phyloP scores from a whole-genome alignment of 192 early-diverging fungal genomes.

The Bifiguratus adelaidae region DNA sequence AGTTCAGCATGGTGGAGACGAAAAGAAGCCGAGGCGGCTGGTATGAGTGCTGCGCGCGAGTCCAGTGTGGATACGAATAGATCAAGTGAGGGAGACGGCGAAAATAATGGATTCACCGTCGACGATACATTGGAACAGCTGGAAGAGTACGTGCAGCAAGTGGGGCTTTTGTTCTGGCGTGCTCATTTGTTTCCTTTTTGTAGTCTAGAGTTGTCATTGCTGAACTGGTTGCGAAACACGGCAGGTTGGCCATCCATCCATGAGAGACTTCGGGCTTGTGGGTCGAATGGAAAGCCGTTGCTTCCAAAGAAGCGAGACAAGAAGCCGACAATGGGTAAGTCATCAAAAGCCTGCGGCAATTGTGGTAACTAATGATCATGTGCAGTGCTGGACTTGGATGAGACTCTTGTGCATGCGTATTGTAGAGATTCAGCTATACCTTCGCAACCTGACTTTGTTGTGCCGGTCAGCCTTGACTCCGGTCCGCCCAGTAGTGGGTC shows the following conservation, averaged over 20 bases:
- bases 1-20: no score
- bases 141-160: conserved; percentile 13
- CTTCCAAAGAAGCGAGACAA: conserved; percentile 20
- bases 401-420: conserved; percentile 23
- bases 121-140: conserved; percentile 17
- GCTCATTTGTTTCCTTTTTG: no score
- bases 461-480: no score
- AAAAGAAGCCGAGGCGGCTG: no score
- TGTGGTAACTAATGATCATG: not conserved
- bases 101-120: no score
- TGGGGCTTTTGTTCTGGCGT: not conserved
- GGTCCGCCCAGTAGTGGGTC: no score
- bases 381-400: conserved; percentile 21
- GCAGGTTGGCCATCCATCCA: conserved; percentile 18
- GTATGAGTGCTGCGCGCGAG: no score
- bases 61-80: no score
- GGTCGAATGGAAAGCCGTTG: conserved; percentile 10
- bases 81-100: no score
- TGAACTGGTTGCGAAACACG: not conserved
- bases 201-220: no score
- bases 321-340: conserved; percentile 18
- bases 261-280: conserved; percentile 10
- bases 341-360: not conserved
- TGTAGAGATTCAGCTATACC: conserved; percentile 4
- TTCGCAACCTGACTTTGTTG: conserved; percentile 11